Evolutionary conservation across 2,329 filamentous ascomycete genomes (phyloP), one percentile per base, ranked within the genome.

Genomic region (Colletotrichum viniferum): DNA sequence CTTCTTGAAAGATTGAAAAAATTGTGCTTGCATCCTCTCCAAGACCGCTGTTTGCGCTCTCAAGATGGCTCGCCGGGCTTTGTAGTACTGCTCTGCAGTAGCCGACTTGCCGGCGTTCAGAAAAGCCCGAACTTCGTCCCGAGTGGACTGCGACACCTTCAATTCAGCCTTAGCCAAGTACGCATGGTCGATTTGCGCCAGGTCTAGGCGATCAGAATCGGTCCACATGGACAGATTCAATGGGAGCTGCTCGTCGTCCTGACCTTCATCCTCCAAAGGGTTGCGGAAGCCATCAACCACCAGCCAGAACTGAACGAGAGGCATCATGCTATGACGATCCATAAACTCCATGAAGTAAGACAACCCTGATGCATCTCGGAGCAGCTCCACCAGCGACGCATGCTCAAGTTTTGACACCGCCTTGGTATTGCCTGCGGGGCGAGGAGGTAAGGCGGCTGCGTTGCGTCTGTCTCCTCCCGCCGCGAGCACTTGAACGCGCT

Each of bases 321-420:
- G 91, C 93, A 98, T 96, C 30, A 96, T 88, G 18, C 91, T 90
- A 82, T 96, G 94, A 56, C 97, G 93, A 82, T 99, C 97, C 97
- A 99, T 99, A 81, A 96, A 98, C 82, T 99, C 97, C 97, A 99
- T 99, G 86, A 99, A 98, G 82, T 98, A 99, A 4, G 97, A 98
- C 10, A 99, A 88, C 1, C 95, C 96, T 2, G 96, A 94, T 4
- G 97, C 92, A 83, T 97, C 96, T 78, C 96, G 94, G 73, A 99
- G 88, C n/a, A 99, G 89, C 78, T 98, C 96, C 14, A 93, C 91
- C 3, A 98, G 87, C 1, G 94, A 93, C 9, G 94, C 93, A 79
- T 94, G 94, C 77, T 96, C 93, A 52, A 96, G 87, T 60, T 89
- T 90, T 3, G 94, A 94, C 9, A 79, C 73, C 7, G 81, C 73